A percentile compares a stretch with the other conserved stretches of the same genome.
Evolutionary conservation across 1,139 yeast species (phyloP).

Genomic region (Blastobotrys malaysiensis): DNA sequence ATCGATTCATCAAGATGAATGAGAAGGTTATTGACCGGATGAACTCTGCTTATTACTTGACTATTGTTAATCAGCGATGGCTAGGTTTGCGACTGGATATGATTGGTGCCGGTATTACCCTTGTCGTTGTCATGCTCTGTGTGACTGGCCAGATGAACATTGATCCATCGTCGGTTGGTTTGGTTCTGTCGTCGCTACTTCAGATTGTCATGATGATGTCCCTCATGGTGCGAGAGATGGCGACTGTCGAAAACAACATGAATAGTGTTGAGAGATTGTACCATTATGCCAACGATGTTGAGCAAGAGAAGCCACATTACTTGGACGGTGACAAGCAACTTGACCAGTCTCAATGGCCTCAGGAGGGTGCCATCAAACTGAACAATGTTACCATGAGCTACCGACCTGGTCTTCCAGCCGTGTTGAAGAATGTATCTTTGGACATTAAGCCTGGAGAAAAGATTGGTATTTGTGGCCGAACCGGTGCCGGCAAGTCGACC

Average conservation of each 20-base stretch:
- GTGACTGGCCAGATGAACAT: constrained; percentile 58
- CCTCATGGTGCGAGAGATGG: constrained; percentile 42
- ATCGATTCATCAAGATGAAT: constrained; percentile 47
- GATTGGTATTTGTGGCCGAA: constrained; percentile 72
- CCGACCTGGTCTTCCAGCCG: constrained; percentile 70
- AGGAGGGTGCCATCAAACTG: constrained; percentile 52
- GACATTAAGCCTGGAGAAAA: constrained; percentile 49
- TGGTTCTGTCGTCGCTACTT: constrained; percentile 48
- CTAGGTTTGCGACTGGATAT: constrained; percentile 57
- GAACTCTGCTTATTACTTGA: constrained; percentile 67
- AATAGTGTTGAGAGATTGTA: constrained; percentile 79
- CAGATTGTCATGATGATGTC: constrained; percentile 28
- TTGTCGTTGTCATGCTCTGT: constrained; percentile 53
- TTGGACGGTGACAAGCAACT: constrained; percentile 27
- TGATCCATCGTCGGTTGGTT: constrained; percentile 63
- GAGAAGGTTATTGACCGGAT: constrained; percentile 50
- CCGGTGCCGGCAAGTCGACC: constrained; percentile 76
- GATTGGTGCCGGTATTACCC: constrained; percentile 43
- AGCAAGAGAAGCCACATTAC: constrained; percentile 53
- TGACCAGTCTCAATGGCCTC: constrained; percentile 59
- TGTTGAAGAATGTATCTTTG: constrained; percentile 51
- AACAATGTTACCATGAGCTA: constrained; percentile 59
- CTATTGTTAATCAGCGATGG: constrained; percentile 76
- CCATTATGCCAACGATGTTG: constrained; percentile 64
- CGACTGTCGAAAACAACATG: constrained; percentile 77